Evolutionary conservation across 305 asterid species (phyloP).

Genomic region (Solanum hybrid): DNA sequence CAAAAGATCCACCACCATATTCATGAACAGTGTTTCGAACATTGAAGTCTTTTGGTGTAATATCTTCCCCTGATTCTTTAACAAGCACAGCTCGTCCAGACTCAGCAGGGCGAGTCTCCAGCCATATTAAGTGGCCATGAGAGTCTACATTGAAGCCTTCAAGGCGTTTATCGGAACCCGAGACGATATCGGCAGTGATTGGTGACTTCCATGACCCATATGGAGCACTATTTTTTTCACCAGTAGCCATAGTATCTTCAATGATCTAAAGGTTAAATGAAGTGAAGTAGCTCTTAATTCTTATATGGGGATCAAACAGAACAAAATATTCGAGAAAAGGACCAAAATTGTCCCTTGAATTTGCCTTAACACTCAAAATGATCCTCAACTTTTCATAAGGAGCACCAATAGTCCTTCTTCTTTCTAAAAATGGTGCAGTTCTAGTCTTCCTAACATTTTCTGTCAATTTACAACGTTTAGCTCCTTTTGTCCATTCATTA

Average conservation of each 20-base stretch:
- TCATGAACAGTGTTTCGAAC: constrained; percentile 92
- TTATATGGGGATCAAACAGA: not conserved
- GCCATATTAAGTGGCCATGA: constrained; percentile 53
- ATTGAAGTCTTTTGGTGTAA: constrained; percentile 70
- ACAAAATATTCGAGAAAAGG: not conserved
- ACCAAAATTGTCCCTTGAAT: too few species aligned
- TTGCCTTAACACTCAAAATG: too few species aligned
- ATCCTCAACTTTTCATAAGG: too few species aligned
- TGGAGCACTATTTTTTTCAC: constrained; percentile 25
- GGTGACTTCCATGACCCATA: constrained; percentile 97
- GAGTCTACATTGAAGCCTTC: constrained; percentile 67
- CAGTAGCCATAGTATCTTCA: not conserved
- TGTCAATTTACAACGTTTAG: too few species aligned
- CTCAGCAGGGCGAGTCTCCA: constrained; percentile 76
- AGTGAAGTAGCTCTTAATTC: not conserved
- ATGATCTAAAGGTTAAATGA: not conserved
- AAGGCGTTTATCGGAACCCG: constrained; percentile 60
- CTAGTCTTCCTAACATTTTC: too few species aligned
- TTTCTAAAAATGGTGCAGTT: too few species aligned
- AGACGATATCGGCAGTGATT: constrained; percentile 69
- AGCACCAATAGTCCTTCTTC: too few species aligned
- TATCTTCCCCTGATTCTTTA: constrained; percentile 57
- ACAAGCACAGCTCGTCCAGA: constrained; percentile 84
- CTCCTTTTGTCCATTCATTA: too few species aligned
- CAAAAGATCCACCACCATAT: constrained; percentile 91